Percentiles rank a stretch among this genome's conserved stretches.
Conservation (phyloP, 2,329 filamentous ascomycete species). For the Thielaviopsis euricoi region DNA sequence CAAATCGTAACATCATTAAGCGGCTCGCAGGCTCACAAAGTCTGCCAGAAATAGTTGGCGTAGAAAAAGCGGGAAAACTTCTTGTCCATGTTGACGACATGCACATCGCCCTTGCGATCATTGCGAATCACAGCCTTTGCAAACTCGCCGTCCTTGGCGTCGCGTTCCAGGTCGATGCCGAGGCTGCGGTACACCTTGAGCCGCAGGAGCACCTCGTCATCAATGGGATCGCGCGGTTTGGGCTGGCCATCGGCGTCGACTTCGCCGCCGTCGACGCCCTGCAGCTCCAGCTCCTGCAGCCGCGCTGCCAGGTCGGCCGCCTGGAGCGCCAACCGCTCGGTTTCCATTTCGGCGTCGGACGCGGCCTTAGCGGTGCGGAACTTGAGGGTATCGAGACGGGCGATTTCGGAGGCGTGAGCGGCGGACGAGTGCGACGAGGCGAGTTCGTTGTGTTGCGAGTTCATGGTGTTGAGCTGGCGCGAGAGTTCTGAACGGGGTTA, state of each 20-base stretch:
- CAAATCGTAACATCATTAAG: constrained; percentile 3
- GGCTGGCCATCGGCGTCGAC: constrained; percentile 15
- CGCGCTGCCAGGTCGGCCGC: constrained; percentile 57
- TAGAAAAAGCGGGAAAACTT: constrained; percentile 88
- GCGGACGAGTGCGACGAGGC: constrained; percentile 58
- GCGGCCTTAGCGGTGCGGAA: constrained; percentile 89
- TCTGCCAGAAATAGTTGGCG: constrained; percentile 92
- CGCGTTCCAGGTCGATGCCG: constrained; percentile 73
- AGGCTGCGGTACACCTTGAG: constrained; percentile 83
- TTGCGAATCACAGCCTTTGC: constrained; percentile 74
- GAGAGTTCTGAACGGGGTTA: constrained; percentile 34
- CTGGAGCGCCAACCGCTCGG: constrained; percentile 74
- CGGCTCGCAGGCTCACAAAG: constrained; percentile 33
- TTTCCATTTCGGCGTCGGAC: constrained; percentile 79
- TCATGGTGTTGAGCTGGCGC: constrained; percentile 58
- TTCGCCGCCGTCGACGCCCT: constrained; percentile 60
- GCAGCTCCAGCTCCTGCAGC: constrained; percentile 67
- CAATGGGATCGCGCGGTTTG: constrained; percentile 27
- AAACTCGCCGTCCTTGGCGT: constrained; percentile 62
- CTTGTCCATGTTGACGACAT: constrained; percentile 84
- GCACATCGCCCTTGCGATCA: constrained; percentile 73
- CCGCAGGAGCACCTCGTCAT: constrained; percentile 54
- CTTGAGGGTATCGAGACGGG: constrained; percentile 79
- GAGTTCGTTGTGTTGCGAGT: constrained; percentile 62
- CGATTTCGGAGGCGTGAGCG: constrained; percentile 68